These are phyloP conservation scores for Leishmania tarentolae DNA, from an alignment of 208 protist genomes.

Conservation along the genomic window DNA sequence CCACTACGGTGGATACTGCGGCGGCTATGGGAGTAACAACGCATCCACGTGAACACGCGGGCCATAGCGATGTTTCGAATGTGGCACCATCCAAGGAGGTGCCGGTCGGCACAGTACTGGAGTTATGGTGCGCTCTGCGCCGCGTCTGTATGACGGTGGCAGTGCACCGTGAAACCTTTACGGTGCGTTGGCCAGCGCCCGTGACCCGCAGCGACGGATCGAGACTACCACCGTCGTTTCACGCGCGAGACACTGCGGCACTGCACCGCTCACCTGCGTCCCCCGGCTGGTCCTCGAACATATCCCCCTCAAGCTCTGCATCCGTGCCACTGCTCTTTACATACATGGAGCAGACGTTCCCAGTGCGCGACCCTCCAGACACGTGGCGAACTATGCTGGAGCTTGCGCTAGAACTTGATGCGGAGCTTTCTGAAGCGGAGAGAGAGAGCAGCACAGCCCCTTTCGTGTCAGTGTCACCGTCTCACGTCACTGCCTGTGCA, in stretches of 20 bases:
- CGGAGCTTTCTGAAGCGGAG: slow-evolving; percentile 18
- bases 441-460: not conserved
- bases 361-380: slow-evolving; percentile 46
- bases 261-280: slow-evolving; percentile 14
- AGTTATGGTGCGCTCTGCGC: slow-evolving; percentile 77
- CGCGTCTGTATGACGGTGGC: slow-evolving; percentile 75
- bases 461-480: not conserved
- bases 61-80: not conserved
- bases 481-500: not conserved
- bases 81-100: not conserved
- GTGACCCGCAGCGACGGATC: slow-evolving; percentile 51
- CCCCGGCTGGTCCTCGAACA: slow-evolving; percentile 9
- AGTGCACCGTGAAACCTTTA: slow-evolving; percentile 60
- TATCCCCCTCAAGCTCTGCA: not conserved
- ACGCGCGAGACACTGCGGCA: not conserved
- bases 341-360: slow-evolving; percentile 77
- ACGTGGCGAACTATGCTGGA: slow-evolving; percentile 72
- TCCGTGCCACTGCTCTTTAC: slow-evolving; percentile 22
- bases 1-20: not conserved
- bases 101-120: slow-evolving; percentile 36
- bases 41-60: not conserved
- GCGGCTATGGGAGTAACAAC: not conserved
- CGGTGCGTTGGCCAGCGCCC: slow-evolving; percentile 79
- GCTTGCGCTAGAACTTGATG: slow-evolving; percentile 59
- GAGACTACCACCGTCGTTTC: slow-evolving; percentile 13